phyloP scores from a whole-genome alignment of 306 rosid genomes.

The Oxytropis ochrocephala region DNA sequence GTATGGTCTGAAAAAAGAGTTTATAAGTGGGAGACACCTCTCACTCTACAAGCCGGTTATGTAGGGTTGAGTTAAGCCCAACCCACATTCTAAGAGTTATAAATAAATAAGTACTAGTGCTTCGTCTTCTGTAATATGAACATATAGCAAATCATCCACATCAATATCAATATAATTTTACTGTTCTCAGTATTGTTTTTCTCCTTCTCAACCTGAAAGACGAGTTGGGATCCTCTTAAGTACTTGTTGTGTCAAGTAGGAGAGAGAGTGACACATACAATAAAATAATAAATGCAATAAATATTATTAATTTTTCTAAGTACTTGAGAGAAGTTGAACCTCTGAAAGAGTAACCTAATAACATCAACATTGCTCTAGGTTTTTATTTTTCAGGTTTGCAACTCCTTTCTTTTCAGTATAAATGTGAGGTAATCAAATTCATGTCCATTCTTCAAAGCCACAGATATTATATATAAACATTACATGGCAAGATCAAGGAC shows the following conservation, averaged over 20 bases:
- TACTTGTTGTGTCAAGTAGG: no score
- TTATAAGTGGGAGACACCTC: no score
- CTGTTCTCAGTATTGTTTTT: neutral
- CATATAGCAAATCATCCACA: neutral
- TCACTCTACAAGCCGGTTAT: no score
- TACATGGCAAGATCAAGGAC: slow-evolving; percentile 31
- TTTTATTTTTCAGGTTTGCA: neutral
- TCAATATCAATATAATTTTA: neutral
- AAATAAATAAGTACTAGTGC: neutral
- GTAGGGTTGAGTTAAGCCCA: no score
- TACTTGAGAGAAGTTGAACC: no score
- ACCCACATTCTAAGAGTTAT: neutral
- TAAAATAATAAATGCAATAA: no score
- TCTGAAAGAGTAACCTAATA: neutral
- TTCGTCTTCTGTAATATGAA: neutral
- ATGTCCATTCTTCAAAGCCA: slow-evolving; percentile 21
- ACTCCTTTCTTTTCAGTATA: neutral
- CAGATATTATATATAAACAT: neutral
- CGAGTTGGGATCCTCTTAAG: neutral
- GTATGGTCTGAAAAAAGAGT: no score
- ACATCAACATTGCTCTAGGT: neutral
- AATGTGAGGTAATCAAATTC: neutral
- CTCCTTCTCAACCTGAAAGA: neutral
- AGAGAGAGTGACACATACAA: no score
- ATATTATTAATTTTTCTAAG: no score